Base-by-base conservation (phyloP, 2,329 filamentous ascomycete species). In the Gaeumannomyces sp. region DNA sequence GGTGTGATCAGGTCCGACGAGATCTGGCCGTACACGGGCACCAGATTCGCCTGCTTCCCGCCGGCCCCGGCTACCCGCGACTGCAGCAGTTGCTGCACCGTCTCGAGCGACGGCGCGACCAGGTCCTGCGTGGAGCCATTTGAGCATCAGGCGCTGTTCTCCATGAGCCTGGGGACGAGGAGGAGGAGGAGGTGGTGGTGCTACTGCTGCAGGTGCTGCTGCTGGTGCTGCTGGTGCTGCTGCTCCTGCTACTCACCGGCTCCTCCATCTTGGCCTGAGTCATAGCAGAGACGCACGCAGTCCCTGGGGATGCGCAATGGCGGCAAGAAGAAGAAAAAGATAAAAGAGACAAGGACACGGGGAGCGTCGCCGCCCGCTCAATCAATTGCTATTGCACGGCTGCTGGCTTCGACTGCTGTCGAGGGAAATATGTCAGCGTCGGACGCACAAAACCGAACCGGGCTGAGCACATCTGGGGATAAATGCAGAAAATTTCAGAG, bases 1-100 rank as follows among this genome's bases (percentile, higher is more conserved):
- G 95, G 95, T 1, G 94, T 99, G 75, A 98, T 85, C 70, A 98
- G 89, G 77, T 97, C 94, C 71, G 94, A 94, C 64, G 70, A 68
- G 63, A 71, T 70, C 65, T 71, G 70, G 31, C 69, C 70, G 67
- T 71, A 71, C 25, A 71, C 64, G 22, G 70, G 70, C 59, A 71
- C 65, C 33, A 70, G 64, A 64, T 68, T 71, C 22, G 66, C 27
- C 29, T 64, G 64, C 65, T 65, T 66, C 62, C 65, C 64, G 25
- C 64, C 66, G 61, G 64, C 60, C 45, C 45, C 45, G 22, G 19
- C 45, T 22, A 11, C 45, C 22, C 38, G 38, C 28, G 50, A 29
- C 29, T 63, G 31, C 16, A 70, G 63, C 29, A 70, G 67, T 28
- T 66, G 65, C 60, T 64, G 62, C 28, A 71, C 70, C 65, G 67